Conservation (phyloP, 2,329 filamentous ascomycete species). For the Aspergillus sojae region DNA sequence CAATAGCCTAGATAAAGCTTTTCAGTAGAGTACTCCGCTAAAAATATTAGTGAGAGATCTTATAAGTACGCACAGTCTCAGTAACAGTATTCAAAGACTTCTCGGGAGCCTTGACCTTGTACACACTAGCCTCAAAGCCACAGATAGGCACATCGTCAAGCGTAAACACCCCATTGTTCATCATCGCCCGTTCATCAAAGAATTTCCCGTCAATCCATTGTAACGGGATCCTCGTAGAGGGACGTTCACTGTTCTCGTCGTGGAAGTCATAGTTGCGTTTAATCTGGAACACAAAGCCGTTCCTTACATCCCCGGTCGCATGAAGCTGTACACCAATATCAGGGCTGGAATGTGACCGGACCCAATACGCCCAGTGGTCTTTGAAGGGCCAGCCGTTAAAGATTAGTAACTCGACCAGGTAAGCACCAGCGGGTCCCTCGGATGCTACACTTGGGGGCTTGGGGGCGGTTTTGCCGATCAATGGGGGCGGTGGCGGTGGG, state of each 20-base stretch:
- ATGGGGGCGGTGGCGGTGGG: not conserved
- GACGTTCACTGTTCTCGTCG: conserved; percentile 6
- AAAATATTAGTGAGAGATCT: not conserved
- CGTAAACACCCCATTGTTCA: conserved; percentile 25
- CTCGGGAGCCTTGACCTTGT: conserved; percentile 16
- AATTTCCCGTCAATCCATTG: conserved; percentile 32
- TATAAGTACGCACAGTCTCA: conserved; percentile 4
- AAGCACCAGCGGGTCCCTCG: conserved; percentile 15
- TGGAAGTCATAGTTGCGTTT: conserved; percentile 31
- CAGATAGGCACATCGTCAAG: conserved; percentile 27
- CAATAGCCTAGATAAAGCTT: not conserved
- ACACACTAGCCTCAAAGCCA: conserved; percentile 28
- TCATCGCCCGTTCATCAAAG: conserved; percentile 29
- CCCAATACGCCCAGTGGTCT: conserved; percentile 41
- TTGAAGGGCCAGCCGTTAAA: conserved; percentile 39
- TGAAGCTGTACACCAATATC: conserved; percentile 33
- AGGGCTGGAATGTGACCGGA: conserved; percentile 20
- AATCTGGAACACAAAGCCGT: conserved; percentile 35
- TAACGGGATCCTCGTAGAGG: conserved; percentile 29
- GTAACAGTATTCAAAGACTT: conserved; percentile 20
- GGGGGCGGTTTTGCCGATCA: not conserved
- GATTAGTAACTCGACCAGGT: conserved; percentile 33
- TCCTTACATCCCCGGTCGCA: conserved; percentile 35
- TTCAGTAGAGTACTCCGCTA: not conserved
- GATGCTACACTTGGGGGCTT: not conserved